Evolutionary conservation across 163 green algal genomes (phyloP).

Genomic region (Scenedesmus sp.): DNA sequence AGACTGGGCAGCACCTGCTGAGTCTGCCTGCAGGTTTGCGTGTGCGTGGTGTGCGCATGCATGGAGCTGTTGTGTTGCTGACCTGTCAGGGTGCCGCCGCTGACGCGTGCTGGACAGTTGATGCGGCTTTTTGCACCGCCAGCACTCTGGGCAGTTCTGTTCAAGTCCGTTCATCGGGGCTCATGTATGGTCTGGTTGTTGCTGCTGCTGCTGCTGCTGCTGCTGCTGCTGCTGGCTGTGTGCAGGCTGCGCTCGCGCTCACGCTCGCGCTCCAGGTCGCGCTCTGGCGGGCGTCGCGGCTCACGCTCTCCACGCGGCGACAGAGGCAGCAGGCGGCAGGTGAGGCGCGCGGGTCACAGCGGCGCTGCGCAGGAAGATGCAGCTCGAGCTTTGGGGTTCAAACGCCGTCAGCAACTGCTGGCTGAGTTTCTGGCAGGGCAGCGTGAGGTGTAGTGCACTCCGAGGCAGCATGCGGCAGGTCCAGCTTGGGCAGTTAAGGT

Average conservation of each 20-base stretch:
- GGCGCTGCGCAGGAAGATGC: neutral
- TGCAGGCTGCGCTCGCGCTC: slow-evolving; percentile 8
- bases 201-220: neutral
- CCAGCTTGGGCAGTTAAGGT: no score
- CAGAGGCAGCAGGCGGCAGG: neutral
- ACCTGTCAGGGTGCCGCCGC: no score
- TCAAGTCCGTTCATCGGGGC: no score
- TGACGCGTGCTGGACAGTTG: no score
- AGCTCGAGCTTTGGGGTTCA: no score
- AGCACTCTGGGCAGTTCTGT: neutral
- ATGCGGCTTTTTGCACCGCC: neutral
- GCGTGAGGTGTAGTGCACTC: no score
- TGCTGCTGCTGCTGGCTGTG: neutral
- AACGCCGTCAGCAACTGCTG: neutral
- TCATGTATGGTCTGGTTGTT: neutral
- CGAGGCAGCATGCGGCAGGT: no score
- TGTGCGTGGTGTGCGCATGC: neutral
- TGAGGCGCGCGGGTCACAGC: neutral
- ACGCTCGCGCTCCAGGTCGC: neutral
- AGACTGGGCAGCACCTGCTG: neutral
- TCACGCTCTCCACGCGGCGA: slow-evolving; percentile 3
- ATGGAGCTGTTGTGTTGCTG: neutral
- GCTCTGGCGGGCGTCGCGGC: neutral
- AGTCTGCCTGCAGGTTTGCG: neutral
- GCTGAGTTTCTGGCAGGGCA: neutral